Evolutionary conservation across 2,329 filamentous ascomycete genomes (phyloP), one percentile per base, ranked within the genome.

Genomic region (Madurella fahalii): DNA sequence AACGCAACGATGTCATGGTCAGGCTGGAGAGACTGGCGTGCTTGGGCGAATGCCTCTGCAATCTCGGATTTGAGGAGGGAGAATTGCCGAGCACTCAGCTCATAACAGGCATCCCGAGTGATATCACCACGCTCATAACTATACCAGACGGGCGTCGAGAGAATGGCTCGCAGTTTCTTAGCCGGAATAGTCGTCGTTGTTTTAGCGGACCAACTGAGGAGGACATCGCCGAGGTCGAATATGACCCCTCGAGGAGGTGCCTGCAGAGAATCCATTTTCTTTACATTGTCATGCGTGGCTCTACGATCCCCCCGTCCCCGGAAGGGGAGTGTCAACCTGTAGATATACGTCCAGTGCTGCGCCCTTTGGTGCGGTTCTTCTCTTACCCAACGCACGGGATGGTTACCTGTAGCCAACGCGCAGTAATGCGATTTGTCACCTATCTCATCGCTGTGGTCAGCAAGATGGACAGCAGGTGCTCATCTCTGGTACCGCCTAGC

Each of bases 161-260:
- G 52, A 13, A 70, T 64, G 1, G 58, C 50, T 34, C 59, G 60
- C 17, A 70, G 48, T 31, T 47, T 58, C 25, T 45, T 40, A 45
- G 54, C 47, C 16, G 63, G 57, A 5, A 71, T 61, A 1, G 60
- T 56, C 2, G 65, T 65, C 11, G 59, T 62, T 13, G 61, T 63
- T 2, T 55, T 48, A 8, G 67, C 54, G 5, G 63, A 66, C 64
- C 66, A 71, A 16, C 65, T 62, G 55, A 70, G 70, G 20, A 71
- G 63, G 20, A 70, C 67, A 54, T 70, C 68, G 16, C 68, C 67
- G 16, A 72, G 62, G 57, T 69, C 69, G 30, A 70, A 67, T 16
- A 71, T 66, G 20, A 71, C 18, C 12, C 7, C 31, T 7, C 31
- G 31, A 34, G 31, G 31, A 34, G 31, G 31, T 34, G 31, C 31